A percentile compares a stretch with the other conserved stretches of the same genome.
Conservation (phyloP, 257 asterid species). For the Paulownia fortunei region DNA sequence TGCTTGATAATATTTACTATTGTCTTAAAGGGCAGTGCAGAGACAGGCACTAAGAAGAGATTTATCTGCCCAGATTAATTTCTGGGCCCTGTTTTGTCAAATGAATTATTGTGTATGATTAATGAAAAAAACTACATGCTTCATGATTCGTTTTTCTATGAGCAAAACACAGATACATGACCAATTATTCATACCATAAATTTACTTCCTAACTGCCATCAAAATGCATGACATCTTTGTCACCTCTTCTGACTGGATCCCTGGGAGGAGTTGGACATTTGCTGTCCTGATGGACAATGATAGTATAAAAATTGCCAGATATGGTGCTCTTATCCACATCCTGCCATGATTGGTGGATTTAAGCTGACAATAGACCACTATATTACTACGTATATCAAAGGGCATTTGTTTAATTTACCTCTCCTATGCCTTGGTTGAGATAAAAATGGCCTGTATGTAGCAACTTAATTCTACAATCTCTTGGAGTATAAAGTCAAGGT, state of each 20-base stretch:
- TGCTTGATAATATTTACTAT: slow-evolving; percentile 3
- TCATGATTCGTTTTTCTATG: neutral
- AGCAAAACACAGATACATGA: neutral
- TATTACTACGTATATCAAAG: neutral
- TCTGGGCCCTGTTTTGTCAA: neutral
- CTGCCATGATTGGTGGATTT: neutral
- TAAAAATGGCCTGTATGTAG: slow-evolving; percentile 3
- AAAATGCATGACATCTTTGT: slow-evolving; percentile 14
- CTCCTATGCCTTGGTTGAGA: neutral
- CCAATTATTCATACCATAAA: neutral
- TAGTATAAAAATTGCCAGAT: neutral
- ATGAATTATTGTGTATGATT: neutral
- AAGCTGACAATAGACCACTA: neutral
- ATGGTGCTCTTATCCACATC: neutral
- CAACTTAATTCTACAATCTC: slow-evolving; percentile 3
- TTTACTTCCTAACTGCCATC: slow-evolving; percentile 20
- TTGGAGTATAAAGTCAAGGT: neutral
- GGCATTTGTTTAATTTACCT: neutral
- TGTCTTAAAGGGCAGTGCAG: neutral
- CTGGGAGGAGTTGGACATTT: neutral
- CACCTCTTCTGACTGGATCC: slow-evolving; percentile 19
- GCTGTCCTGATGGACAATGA: slow-evolving; percentile 12
- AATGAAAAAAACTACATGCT: neutral
- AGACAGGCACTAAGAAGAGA: neutral
- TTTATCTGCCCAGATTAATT: neutral